Evolutionary conservation across 208 protist species (phyloP).

Genomic region (Blechomonas ayalai): DNA sequence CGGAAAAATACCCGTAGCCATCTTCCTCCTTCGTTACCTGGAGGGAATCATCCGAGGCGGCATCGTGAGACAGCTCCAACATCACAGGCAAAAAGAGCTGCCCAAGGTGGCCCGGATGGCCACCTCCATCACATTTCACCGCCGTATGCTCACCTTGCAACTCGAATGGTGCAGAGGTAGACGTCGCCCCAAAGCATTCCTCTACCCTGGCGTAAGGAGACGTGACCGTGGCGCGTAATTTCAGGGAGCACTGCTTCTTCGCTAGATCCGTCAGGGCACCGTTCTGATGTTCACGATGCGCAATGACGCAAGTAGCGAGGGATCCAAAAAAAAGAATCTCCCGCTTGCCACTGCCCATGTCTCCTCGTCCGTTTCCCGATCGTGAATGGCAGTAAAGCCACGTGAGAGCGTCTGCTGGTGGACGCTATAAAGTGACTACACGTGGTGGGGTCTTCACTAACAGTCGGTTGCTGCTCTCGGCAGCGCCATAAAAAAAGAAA

Average conservation of each 20-base stretch:
- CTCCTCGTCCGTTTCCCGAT: too few relatives aligned
- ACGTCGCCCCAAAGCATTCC: constrained; percentile 34
- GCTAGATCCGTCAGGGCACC: constrained; percentile 22
- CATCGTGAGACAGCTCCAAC: constrained; percentile 32
- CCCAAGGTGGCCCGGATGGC: neutral
- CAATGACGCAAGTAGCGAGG: constrained; percentile 38
- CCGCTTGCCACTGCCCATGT: constrained; percentile 8
- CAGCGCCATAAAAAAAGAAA: constrained; percentile 9
- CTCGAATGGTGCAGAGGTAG: constrained; percentile 27
- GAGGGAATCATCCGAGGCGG: constrained; percentile 9
- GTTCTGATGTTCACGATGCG: constrained; percentile 32
- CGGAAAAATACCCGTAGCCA: constrained; percentile 11
- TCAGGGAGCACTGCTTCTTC: constrained; percentile 20
- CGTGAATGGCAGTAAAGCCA: too few relatives aligned
- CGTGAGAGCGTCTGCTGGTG: too few relatives aligned
- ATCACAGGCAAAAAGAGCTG: constrained; percentile 44
- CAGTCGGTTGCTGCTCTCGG: too few relatives aligned
- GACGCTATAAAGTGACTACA: too few relatives aligned
- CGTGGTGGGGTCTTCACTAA: too few relatives aligned
- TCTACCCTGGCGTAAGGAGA: constrained; percentile 15
- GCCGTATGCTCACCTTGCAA: constrained; percentile 1
- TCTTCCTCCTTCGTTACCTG: neutral
- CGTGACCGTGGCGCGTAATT: constrained; percentile 22
- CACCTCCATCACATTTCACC: neutral
- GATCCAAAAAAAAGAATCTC: constrained; percentile 64